phyloP scores from a whole-genome alignment of 805 yeast species.

The Priceomyces castillae region DNA sequence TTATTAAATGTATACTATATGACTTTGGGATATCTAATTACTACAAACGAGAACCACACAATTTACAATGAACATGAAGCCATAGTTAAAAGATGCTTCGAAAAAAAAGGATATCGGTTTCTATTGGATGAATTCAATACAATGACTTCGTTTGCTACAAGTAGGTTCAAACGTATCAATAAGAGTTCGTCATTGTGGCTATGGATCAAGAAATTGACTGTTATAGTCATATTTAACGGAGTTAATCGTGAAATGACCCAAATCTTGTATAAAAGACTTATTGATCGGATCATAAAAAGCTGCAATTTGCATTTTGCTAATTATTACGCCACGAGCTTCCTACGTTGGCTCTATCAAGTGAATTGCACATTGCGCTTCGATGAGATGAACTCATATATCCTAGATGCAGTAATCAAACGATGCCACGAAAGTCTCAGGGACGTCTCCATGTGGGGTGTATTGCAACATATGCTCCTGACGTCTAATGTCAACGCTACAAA shows the following conservation, averaged over 20 bases:
- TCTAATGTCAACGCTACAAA: background rate
- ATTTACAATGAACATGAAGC: constrained; percentile 28
- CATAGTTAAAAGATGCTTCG: constrained; percentile 13
- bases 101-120: constrained; percentile 8
- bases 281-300: constrained; percentile 23
- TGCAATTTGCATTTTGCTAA: constrained; percentile 37
- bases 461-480: constrained; percentile 7
- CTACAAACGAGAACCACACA: constrained; percentile 40
- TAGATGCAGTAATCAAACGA: constrained; percentile 3
- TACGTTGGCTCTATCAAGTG: constrained; percentile 28
- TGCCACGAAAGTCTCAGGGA: constrained; percentile 19
- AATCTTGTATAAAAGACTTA: constrained; percentile 2
- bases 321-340: constrained; percentile 34
- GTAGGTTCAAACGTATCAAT: constrained; percentile 32
- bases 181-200: constrained; percentile 41
- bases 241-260: background rate
- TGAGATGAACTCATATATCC: constrained; percentile 2
- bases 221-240: constrained; percentile 13
- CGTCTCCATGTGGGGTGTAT: constrained; percentile 22
- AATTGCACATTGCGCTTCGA: constrained; percentile 1
- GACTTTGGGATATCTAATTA: constrained; percentile 33
- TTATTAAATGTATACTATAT: constrained; percentile 22
- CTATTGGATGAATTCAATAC: constrained; percentile 25
- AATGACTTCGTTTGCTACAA: constrained; percentile 28
- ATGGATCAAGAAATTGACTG: constrained; percentile 26